A percentile compares a stretch with the other conserved stretches of the same genome.
phyloP scores from a whole-genome alignment of 1,284 basidiomycete species.

The Meripilus lineatus region DNA sequence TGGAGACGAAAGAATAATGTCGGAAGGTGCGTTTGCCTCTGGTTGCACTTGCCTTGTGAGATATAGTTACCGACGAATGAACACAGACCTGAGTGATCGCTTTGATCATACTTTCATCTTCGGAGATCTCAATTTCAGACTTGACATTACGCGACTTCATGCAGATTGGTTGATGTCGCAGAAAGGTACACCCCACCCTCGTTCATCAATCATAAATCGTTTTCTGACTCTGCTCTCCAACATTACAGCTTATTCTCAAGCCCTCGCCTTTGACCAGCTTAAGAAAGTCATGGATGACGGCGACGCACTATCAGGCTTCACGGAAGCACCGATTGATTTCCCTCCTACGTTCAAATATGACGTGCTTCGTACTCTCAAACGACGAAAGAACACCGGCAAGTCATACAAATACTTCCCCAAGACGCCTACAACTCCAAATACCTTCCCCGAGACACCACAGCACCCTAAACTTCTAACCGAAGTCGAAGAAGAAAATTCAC shows the following conservation, averaged over 20 bases:
- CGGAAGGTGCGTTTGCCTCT: constrained; percentile 48
- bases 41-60: constrained; percentile 6
- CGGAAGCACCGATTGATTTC: constrained; percentile 67
- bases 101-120: constrained; percentile 83
- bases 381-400: constrained; percentile 29
- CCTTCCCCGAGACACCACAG: constrained; percentile 22
- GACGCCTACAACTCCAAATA: constrained; percentile 7
- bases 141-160: constrained; percentile 69
- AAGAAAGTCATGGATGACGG: constrained; percentile 61
- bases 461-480: constrained; percentile 31
- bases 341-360: constrained; percentile 87
- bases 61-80: background rate
- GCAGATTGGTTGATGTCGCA: constrained; percentile 57
- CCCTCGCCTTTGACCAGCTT: constrained; percentile 79
- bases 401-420: constrained; percentile 7
- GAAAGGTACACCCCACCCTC: constrained; percentile 21
- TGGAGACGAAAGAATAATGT: constrained; percentile 57
- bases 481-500: constrained; percentile 29
- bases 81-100: constrained; percentile 68
- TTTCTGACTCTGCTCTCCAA: background rate
- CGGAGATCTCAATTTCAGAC: constrained; percentile 78
- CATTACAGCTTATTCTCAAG: constrained; percentile 58
- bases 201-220: background rate
- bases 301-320: constrained; percentile 63
- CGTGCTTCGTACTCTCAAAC: constrained; percentile 53